These are phyloP conservation scores for Arthrinium puccinioides DNA, from an alignment of 2,329 filamentous ascomycete species.

Conservation along the genomic window DNA sequence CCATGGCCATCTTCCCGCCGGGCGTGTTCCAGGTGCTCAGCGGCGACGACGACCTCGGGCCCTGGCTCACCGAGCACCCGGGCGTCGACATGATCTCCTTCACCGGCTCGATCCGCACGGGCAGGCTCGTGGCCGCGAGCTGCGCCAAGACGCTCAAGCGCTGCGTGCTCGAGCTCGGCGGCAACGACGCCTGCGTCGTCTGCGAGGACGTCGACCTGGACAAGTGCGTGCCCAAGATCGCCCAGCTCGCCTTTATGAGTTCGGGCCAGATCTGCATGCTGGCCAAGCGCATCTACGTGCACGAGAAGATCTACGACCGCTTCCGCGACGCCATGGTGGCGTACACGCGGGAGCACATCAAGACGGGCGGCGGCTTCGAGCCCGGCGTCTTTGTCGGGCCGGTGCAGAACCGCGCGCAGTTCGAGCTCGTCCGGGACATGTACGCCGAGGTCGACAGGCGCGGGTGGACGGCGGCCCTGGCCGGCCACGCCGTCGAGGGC, in stretches of 20 bases:
- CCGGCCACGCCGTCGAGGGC: constrained; percentile 27
- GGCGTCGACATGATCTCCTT: constrained; percentile 56
- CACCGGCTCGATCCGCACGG: constrained; percentile 46
- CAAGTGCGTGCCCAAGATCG: constrained; percentile 4
- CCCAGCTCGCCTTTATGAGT: constrained; percentile 1
- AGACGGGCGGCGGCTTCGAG: constrained; percentile 22
- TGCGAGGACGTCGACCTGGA: constrained; percentile 37
- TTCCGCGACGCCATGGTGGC: constrained; percentile 35
- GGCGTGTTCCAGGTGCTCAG: constrained; percentile 56
- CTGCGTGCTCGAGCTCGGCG: constrained; percentile 47
- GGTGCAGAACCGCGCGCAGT: constrained; percentile 55
- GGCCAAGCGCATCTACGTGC: constrained; percentile 50
- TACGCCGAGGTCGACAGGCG: constrained; percentile 40
- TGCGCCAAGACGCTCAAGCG: constrained; percentile 44
- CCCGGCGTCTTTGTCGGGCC: constrained; percentile 41
- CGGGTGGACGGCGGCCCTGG: constrained; percentile 36
- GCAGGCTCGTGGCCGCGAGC: constrained; percentile 47
- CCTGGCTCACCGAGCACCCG: constrained; percentile 50
- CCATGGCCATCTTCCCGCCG: constrained; percentile 48
- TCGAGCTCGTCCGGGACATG: constrained; percentile 41
- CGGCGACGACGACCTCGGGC: constrained; percentile 54
- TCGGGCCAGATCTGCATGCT: constrained; percentile 34
- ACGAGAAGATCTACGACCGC: constrained; percentile 46
- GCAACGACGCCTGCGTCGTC: constrained; percentile 47
- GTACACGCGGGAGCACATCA: constrained; percentile 29